Base-by-base conservation (phyloP, 108 stramenopile species). In the Cyclotella cryptica region DNA sequence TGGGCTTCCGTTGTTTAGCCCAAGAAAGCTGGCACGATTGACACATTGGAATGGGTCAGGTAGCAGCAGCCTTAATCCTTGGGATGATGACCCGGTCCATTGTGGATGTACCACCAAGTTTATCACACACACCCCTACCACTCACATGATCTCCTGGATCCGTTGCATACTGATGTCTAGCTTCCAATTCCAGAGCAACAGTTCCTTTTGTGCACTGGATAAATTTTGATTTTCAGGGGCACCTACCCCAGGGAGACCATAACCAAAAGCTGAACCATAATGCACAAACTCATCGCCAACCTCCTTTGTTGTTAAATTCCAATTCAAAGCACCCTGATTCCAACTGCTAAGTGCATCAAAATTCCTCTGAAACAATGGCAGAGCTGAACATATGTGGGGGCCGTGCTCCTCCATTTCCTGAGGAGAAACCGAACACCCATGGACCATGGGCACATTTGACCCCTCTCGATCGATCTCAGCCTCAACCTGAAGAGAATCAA, bases 121-220 rank as follows among this genome's bases (percentile, higher is more conserved):
- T 35, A 5, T 6, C 6, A 5, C 35, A 35, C 35, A 35, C 2
- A 35, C 35, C 6, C 40, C n/a, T 40, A 17, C 27, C n/a, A n/a
- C 62, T 3, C 14, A 35, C 62, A 63, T 63, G 2, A 63, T 7
- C n/a, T 63, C 35, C 40, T 63, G 62, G 10, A 63, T 41, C 4
- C 62, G 14, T 40, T 63, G 14, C 39, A 63, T 63, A 40, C 40
- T 41, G 40, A 63, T 41, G 42, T 71, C 85, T 9, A 49, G 9
- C 6, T 35, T 35, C 35, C 35, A 35, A 35, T 5, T 2, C 35
- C 35, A 35, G 6, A 35, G 6, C 4, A 35, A 6, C 2, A 35
- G 35, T 6, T 35, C 35, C 2, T 35, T 35, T 6, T 35, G 35
- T 6, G 35, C 6, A 35, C 35, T 35, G 6, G 35, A 35, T 6